Evolutionary conservation across 2,329 filamentous ascomycete genomes (phyloP).

Genomic region (Thielaviopsis populi): DNA sequence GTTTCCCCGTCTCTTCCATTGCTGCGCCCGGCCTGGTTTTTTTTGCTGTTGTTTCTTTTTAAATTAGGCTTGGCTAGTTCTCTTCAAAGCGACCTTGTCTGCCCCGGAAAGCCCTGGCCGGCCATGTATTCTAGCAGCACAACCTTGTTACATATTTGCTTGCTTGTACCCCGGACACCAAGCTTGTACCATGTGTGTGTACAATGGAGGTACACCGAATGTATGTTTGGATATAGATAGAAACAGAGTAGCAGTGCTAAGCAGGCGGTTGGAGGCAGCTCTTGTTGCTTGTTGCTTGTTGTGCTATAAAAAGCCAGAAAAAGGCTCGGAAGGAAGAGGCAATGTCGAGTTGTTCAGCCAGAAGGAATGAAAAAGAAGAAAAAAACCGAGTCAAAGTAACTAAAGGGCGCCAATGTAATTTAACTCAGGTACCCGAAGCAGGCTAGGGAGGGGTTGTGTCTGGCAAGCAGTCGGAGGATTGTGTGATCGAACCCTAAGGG

Average conservation of each 20-base stretch:
- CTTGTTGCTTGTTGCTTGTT: not conserved
- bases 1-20: not conserved
- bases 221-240: too few species aligned
- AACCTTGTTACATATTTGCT: too few species aligned
- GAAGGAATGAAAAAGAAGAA: not conserved
- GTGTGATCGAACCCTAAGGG: not conserved
- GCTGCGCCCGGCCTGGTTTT: not conserved
- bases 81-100: not conserved
- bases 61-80: not conserved
- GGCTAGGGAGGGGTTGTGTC: too few species aligned
- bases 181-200: too few species aligned
- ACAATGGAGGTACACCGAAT: too few species aligned
- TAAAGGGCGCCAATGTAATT: not conserved
- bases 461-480: too few species aligned
- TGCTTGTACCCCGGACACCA: too few species aligned
- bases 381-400: not conserved
- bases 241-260: not conserved
- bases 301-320: not conserved
- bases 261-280: not conserved
- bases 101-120: too few species aligned
- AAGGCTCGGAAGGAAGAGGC: not conserved
- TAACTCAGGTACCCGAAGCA: not conserved
- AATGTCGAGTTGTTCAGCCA: not conserved
- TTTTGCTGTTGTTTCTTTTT: too few species aligned
- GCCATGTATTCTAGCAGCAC: too few species aligned